Conservation (phyloP, 345 rosid genomes). For the Camelina hispida region DNA sequence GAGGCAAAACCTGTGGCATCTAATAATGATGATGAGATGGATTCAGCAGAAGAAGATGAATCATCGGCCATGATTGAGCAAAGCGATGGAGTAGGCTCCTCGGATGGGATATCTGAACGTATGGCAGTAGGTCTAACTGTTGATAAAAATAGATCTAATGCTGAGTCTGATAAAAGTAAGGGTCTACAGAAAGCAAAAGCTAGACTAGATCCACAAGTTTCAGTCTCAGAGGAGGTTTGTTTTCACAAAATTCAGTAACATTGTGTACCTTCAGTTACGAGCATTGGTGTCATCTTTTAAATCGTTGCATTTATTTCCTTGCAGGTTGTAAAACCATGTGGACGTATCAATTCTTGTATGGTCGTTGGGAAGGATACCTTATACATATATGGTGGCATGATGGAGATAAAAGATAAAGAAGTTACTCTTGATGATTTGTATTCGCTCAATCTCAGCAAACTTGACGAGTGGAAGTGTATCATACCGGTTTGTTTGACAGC, state of each 20-base stretch:
- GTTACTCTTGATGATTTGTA: conserved; percentile 91
- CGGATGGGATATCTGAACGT: conserved; percentile 59
- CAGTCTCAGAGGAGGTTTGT: conserved; percentile 77
- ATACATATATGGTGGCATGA: conserved; percentile 96
- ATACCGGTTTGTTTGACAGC: conserved; percentile 73
- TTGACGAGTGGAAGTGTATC: conserved; percentile 97
- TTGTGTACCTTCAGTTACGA: not conserved
- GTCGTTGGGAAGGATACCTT: conserved; percentile 89
- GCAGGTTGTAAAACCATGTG: conserved; percentile 93
- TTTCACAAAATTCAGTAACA: not conserved
- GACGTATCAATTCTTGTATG: conserved; percentile 92
- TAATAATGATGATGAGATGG: conserved; percentile 46
- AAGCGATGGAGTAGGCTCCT: conserved; percentile 51
- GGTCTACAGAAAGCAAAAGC: conserved; percentile 45
- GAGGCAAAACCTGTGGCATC: conserved; percentile 48
- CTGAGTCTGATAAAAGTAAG: conserved; percentile 52
- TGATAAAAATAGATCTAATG: conserved; percentile 44
- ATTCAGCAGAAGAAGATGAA: conserved; percentile 51
- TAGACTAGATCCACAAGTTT: conserved; percentile 54
- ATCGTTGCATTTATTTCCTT: conserved; percentile 25
- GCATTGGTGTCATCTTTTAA: conserved; percentile 32
- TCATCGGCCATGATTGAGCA: conserved; percentile 41
- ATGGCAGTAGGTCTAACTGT: conserved; percentile 50
- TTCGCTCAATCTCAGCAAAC: conserved; percentile 95
- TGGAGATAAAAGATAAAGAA: conserved; percentile 92